phyloP scores from a whole-genome alignment of 371 early-diverging fungal genomes.

The Synchytrium microbalum region DNA sequence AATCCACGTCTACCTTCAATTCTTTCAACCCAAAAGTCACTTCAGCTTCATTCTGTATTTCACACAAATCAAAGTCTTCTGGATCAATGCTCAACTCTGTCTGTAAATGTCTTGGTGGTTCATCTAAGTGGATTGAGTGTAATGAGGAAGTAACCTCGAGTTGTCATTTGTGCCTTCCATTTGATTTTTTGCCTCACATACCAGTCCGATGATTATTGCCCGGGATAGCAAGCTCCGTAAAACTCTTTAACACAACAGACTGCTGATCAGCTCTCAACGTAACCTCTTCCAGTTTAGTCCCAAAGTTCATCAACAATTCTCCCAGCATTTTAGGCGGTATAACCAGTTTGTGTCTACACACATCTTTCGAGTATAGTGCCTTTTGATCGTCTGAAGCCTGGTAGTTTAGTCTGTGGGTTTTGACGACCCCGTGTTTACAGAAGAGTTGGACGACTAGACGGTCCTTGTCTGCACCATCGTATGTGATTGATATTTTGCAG shows the following conservation, averaged over 20 bases:
- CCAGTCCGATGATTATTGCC: constrained; percentile 7
- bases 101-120: constrained; percentile 19
- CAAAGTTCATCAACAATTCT: constrained; percentile 48
- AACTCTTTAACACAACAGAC: constrained; percentile 42
- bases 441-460: constrained; percentile 43
- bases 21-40: constrained; percentile 32
- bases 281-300: constrained; percentile 47
- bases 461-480: constrained; percentile 22
- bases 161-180: neutral
- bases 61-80: constrained; percentile 32
- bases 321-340: constrained; percentile 42
- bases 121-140: constrained; percentile 4
- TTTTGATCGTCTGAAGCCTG: constrained; percentile 41
- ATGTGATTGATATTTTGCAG: constrained; percentile 38
- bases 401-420: constrained; percentile 49
- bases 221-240: constrained; percentile 21
- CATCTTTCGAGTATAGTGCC: constrained; percentile 40
- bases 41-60: constrained; percentile 14
- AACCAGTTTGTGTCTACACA: constrained; percentile 32
- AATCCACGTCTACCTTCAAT: constrained; percentile 23
- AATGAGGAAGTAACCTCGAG: neutral
- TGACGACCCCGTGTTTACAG: constrained; percentile 47
- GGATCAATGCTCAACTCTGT: constrained; percentile 34
- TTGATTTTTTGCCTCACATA: neutral
- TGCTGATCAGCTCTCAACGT: constrained; percentile 29